These are phyloP conservation scores for Gleditsia sinensis DNA, from an alignment of 306 rosid genomes.

Conservation along the genomic window DNA sequence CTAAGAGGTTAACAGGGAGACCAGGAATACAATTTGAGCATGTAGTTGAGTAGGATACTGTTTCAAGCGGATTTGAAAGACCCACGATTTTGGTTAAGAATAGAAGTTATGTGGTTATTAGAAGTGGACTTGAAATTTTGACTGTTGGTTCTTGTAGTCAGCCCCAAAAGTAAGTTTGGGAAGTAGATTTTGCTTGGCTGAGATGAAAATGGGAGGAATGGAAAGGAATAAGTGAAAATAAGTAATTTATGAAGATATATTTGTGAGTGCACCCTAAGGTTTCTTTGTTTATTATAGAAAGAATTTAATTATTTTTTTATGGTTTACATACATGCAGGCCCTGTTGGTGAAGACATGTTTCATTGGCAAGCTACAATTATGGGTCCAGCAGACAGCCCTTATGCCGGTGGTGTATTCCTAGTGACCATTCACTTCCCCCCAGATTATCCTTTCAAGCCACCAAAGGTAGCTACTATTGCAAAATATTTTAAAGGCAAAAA, in stretches of 20 bases:
- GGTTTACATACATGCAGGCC: conserved; percentile 25
- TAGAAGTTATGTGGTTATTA: neutral
- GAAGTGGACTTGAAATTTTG: neutral
- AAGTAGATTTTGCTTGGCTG: neutral
- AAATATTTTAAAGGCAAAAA: neutral
- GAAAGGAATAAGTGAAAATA: neutral
- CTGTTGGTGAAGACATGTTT: conserved; percentile 45
- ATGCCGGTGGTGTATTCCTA: conserved; percentile 58
- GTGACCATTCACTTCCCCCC: conserved; percentile 61
- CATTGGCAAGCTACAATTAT: conserved; percentile 48
- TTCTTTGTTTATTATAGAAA: neutral
- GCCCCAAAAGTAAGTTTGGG: neutral
- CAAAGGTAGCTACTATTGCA: conserved; percentile 43
- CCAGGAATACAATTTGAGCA: neutral
- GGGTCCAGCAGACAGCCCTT: conserved; percentile 46
- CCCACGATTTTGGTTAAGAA: neutral
- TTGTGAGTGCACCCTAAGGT: neutral
- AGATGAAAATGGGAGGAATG: neutral
- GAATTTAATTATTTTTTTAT: neutral
- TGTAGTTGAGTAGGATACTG: neutral
- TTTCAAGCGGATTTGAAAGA: neutral
- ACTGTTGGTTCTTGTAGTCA: neutral
- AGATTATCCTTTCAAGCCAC: conserved; percentile 66
- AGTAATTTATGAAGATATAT: neutral
- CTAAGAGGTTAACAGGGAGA: neutral